Evolutionary conservation across 2,329 filamentous ascomycete genomes (phyloP).

Genomic region (Chrysoporthe cubensis): DNA sequence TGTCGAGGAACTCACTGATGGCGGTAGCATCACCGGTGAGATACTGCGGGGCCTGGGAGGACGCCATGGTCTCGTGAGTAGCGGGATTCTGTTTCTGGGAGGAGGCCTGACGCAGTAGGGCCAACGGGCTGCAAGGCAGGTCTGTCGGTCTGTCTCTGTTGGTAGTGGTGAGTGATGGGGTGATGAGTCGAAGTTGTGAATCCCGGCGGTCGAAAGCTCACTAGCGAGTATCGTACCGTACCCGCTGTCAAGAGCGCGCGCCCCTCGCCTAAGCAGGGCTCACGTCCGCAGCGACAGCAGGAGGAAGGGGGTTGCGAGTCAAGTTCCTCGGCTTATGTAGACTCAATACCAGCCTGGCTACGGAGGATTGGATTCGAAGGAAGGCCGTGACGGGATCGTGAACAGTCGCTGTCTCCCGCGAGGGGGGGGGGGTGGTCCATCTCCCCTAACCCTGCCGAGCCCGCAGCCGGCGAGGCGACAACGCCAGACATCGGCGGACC

Average conservation of each 20-base stretch:
- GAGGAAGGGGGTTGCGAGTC: no score
- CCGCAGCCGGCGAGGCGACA: neutral
- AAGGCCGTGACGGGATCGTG: neutral
- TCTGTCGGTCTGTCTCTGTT: neutral
- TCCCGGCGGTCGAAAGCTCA: neutral
- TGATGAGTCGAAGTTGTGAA: neutral
- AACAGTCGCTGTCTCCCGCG: neutral
- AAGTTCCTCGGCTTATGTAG: neutral
- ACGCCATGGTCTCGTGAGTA: slow-evolving; percentile 28
- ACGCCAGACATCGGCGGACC: slow-evolving; percentile 1
- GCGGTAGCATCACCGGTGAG: slow-evolving; percentile 78
- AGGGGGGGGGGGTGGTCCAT: no score
- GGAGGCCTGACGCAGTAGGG: neutral
- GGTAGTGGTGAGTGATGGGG: neutral
- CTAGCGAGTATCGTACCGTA: neutral
- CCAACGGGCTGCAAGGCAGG: neutral
- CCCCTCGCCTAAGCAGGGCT: neutral
- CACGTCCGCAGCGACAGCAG: neutral
- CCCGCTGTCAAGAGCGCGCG: neutral
- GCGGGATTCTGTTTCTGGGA: neutral
- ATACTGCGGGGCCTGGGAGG: slow-evolving; percentile 57
- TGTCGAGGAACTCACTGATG: slow-evolving; percentile 82
- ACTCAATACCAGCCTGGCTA: neutral
- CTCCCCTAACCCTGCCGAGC: slow-evolving; percentile 1
- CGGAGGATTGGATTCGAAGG: neutral